Evolutionary conservation across 805 yeast genomes (phyloP), one percentile per base, ranked within the genome.

Genomic region (Hanseniaspora valbyensis): DNA sequence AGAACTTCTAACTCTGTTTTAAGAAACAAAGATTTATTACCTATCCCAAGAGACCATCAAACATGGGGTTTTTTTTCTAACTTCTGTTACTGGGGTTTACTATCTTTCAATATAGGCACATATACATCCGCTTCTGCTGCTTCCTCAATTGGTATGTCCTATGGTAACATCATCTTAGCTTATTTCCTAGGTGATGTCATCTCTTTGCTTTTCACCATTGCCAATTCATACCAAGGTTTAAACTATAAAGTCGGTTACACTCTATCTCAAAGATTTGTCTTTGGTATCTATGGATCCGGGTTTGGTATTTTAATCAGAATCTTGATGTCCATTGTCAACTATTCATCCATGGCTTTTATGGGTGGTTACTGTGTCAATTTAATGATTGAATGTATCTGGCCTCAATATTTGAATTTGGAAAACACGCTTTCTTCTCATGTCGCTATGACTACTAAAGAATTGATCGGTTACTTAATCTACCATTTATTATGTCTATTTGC

Each of bases 171-270:
- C 8, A 68, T 76, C 58, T 72, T 73, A 9, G 66, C 70, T 19
- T 67, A 67, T 41, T 65, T 70, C 29, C 54, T 76, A 14, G 78
- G 75, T 29, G 75, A 74, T 58, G 55, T 70, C 5, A 54, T 76
- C 14, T 71, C 76, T 14, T 62, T 71, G 37, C 19, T 65, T 4
- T 67, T 70, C 52, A 72, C 78, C 13, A 55, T 71, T 34, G 66
- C 73, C 12, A 74, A 73, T 56, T 69, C 75, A 18, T 67, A 64
- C 45, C 76, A 73, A 0, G 80, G 80, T 40, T 58, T 62, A 16
- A 69, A 72, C 43, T 75, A 70, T 64, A 77, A 74, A 58, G 68
- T 72, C 39, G 76, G 76, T 9, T 73, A 64, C 55, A 70, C 78
- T 1, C 48, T 73, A 19, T 62, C 70, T 7, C 76, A 70, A 55